Percentiles rank a stretch among this genome's conserved stretches.
phyloP scores from a whole-genome alignment of 2,329 filamentous ascomycete species.

The Arthrobotrys entomopaga region DNA sequence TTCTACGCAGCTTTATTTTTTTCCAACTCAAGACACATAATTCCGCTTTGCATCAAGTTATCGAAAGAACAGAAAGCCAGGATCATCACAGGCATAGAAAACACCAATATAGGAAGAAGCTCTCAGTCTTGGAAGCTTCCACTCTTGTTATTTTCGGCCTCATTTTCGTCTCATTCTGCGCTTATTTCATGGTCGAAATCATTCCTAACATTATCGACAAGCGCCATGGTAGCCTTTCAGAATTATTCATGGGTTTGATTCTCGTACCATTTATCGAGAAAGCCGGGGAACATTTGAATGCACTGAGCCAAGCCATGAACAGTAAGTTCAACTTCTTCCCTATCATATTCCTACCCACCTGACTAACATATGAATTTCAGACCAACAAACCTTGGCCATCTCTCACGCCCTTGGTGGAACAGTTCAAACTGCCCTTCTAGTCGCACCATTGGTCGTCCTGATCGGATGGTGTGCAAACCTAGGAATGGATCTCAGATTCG shows the following conservation, averaged over 20 bases:
- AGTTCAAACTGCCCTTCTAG: slow-evolving; percentile 88
- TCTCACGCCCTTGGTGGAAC: slow-evolving; percentile 87
- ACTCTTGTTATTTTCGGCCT: slow-evolving; percentile 19
- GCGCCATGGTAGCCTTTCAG: slow-evolving; percentile 63
- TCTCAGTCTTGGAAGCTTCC: slow-evolving; percentile 32
- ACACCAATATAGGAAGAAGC: slow-evolving; percentile 37
- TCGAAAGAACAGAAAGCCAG: slow-evolving; percentile 35
- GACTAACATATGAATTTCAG: slow-evolving; percentile 6
- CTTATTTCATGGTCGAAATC: slow-evolving; percentile 37
- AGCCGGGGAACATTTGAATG: slow-evolving; percentile 83
- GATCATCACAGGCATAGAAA: slow-evolving; percentile 19
- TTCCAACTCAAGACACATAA: slow-evolving; percentile 46
- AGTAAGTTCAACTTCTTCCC: slow-evolving; percentile 62
- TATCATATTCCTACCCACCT: neutral
- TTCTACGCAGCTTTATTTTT: slow-evolving; percentile 13
- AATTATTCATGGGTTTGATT: slow-evolving; percentile 76
- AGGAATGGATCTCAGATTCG: slow-evolving; percentile 82
- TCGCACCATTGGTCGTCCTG: slow-evolving; percentile 82
- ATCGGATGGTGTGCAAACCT: slow-evolving; percentile 81
- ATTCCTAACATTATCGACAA: slow-evolving; percentile 35
- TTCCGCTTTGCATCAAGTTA: slow-evolving; percentile 20
- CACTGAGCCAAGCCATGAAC: slow-evolving; percentile 84
- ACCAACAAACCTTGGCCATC: slow-evolving; percentile 79
- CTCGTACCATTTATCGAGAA: slow-evolving; percentile 86
- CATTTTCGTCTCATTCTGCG: slow-evolving; percentile 29